Base-by-base conservation (phyloP, 1,284 basidiomycete species). In the Neonothopanus nambi region DNA sequence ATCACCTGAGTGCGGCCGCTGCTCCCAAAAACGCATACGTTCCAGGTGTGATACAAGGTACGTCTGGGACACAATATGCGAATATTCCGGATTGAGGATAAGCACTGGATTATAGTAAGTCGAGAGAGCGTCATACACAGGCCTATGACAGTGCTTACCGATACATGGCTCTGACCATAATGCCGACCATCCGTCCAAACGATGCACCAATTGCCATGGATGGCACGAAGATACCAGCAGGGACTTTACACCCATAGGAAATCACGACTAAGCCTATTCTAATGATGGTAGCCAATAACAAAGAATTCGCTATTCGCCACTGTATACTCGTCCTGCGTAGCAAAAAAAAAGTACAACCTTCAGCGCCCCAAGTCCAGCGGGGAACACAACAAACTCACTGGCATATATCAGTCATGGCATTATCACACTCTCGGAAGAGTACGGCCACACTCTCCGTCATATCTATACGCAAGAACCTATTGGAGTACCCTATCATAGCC, bases 391-490 rank as follows among this genome's bases (percentile, higher is more conserved):
- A 11, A 35, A 77, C 92, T 68, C 67, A 97, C 92, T 98, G 94
- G 84, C 97, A 99, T 24, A 99, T 76, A 63, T 93, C 91, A 61
- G 93, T 84, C 55, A 92, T 86, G 36, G 93, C 94, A 18, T 91
- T 91, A 65, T 98, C 93, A 65, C 97, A 99, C 67, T 99, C 96
- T 57, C 91, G 82, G 70, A 99, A 99, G 33, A 99, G 79, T 55
- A 98, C 89, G n/a, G 92, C 87, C 81, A 99, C 87, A 68, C 89
- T 92, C 65, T 98, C 93, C 1, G 95, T 98, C 97, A 99, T 99
- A 70, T 99, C 97, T 47, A 98, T 92, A 46, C 95, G 82, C 54
- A 99, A 72, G 72, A 98, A 99, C 54, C 91, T 87, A 71, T 99
- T 99, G 64, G 89, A 90, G 70, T 96, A 99, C 2, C 93, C 91